Conservation (phyloP, 2,329 filamentous ascomycete species). For the Stemphylium lycopersici region DNA sequence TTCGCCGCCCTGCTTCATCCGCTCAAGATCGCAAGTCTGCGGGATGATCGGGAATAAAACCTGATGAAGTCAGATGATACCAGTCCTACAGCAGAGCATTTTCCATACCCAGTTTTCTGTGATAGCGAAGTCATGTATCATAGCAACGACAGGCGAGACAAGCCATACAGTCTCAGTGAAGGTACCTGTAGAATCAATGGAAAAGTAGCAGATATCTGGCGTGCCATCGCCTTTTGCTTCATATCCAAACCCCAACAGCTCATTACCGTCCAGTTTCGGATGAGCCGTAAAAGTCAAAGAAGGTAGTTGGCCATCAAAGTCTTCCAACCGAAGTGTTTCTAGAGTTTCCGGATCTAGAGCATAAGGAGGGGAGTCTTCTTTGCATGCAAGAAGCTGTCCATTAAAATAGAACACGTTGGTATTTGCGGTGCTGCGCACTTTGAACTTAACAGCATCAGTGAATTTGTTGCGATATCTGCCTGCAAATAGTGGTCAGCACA, state of each 20-base stretch:
- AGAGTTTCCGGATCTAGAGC: constrained; percentile 21
- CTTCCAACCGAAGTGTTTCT: constrained; percentile 15
- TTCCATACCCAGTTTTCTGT: constrained; percentile 47
- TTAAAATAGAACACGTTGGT: constrained; percentile 9
- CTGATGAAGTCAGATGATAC: background rate
- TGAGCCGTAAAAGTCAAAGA: constrained; percentile 29
- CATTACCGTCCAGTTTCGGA: constrained; percentile 24
- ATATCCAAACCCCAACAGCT: constrained; percentile 23
- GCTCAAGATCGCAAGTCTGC: constrained; percentile 37
- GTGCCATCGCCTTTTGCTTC: constrained; percentile 52
- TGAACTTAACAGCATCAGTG: background rate
- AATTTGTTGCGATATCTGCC: background rate
- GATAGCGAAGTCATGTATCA: constrained; percentile 54
- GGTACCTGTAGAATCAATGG: constrained; percentile 35
- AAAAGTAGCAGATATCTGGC: constrained; percentile 49
- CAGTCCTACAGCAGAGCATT: constrained; percentile 11
- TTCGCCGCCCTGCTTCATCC: constrained; percentile 49
- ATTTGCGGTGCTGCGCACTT: constrained; percentile 5
- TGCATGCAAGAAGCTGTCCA: constrained; percentile 2
- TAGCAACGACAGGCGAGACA: constrained; percentile 43
- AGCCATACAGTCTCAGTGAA: constrained; percentile 45
- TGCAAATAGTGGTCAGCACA: background rate
- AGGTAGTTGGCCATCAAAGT: constrained; percentile 17
- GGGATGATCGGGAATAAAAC: background rate
- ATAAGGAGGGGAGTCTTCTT: constrained; percentile 25